Evolutionary conservation across 2,329 filamentous ascomycete species (phyloP), one percentile per base, ranked within the genome.

Genomic region (Hypoxylon sp.): DNA sequence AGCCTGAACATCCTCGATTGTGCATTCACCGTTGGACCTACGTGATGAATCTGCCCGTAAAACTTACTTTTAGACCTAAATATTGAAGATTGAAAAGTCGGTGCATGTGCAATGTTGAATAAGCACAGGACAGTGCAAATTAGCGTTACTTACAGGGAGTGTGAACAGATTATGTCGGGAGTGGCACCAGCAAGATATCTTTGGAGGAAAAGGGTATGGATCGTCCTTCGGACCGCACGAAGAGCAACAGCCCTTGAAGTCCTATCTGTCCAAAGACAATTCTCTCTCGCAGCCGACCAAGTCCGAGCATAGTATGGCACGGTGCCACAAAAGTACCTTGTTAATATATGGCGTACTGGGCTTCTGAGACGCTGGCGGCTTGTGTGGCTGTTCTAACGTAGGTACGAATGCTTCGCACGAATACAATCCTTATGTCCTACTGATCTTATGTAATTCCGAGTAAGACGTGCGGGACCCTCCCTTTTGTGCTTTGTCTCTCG

Each of bases 281-380:
- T 51, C 46, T 58, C 50, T 66, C 19, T 48, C 64, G 67, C 39
- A 54, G 61, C 72, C 71, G 69, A 71, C 71, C 72, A 68, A 50
- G 62, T 74, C 67, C 69, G 67, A 72, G 72, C 71, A 72, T 75
- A 69, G 70, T 73, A 71, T 74, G 71, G 71, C 69, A 74, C 75
- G 71, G 75, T 77, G 72, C 72, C 73, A 77, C 74, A 73, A 59
- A 76, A 71, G 69, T 73, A 75, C 71, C 70, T 69, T 65, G 60
- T 74, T 71, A 72, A 74, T 73, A 72, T 74, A 74, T 72, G 67
- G 64, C 67, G 72, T 73, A 74, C 71, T 72, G 62, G 71, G 62
- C 66, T 66, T 62, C 70, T 74, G 72, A 76, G 73, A 78, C 73
- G 73, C 69, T 73, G 74, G 69, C 73, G 72, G 73, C 74, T 75